Base-by-base conservation (phyloP, 306 rosid genomes). In the Malus fusca region DNA sequence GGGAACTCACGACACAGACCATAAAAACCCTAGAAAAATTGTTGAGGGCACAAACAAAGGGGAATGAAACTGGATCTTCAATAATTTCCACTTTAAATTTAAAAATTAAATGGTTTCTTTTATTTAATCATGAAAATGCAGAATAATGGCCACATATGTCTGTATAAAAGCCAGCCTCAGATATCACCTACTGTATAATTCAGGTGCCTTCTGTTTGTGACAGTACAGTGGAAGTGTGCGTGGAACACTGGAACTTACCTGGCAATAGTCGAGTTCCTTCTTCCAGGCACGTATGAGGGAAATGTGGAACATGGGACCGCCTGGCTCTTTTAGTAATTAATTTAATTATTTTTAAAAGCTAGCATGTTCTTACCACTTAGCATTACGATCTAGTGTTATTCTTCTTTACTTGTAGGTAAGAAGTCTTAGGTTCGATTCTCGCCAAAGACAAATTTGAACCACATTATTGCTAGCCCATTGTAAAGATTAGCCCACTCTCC, bases 261-360 rank as follows among this genome's bases (percentile, higher is more conserved):
- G 11, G 0, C 2, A n/a, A 10, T 4, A 19, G 65, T 31, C 28
- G 18, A 33, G 67, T 37, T 68, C 44, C 48, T 1, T 23, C 40
- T 15, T 63, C 19, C 43, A 76, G 58, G 63, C 35, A 51, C 56
- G 73, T 69, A 62, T 76, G 63, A 80, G 72, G 68, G 69, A 48
- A 64, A 40, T 43, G 73, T 30, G 64, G 79, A 9, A 43, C 22
- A 3, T 12, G 13, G 53, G 5, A 19, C 55, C 75, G 68, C 67
- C 53, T 43, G 75, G 62, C 25, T 4, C 37, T 46, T 5, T 56
- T 2, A 51, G 5, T 0, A 18, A 65, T 51, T 9, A 51, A 56
- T 9, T 59, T 37, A 37, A 37, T 37, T 37, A 35, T 37, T 33
- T 33, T 33, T 33, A 33, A 33, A 33, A 33, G 37, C 37, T 5